Percentiles rank a stretch among this genome's conserved stretches.
These are phyloP conservation scores for Suhomyces sp. DNA, from an alignment of 805 yeast species.

Conservation along the genomic window DNA sequence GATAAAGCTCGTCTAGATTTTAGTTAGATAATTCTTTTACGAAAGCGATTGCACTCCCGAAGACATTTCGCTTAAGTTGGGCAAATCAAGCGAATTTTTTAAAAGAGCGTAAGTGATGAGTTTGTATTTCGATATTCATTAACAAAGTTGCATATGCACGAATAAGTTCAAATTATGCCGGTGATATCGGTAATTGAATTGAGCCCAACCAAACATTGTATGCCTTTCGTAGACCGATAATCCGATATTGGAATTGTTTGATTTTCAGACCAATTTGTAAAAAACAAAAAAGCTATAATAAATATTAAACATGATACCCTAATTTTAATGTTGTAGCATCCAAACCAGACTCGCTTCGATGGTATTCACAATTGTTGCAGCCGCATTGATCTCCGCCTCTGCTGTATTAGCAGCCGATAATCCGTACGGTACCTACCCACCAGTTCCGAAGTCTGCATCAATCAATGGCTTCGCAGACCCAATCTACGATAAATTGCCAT, in stretches of 20 bases:
- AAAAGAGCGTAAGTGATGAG: not conserved
- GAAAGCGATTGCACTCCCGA: not conserved
- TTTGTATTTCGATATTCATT: not conserved
- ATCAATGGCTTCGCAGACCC: conserved; percentile 48
- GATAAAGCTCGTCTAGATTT: not conserved
- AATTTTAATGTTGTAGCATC: not conserved
- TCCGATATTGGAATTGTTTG: not conserved
- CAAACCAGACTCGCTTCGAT: not conserved
- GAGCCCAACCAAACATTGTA: not conserved
- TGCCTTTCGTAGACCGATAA: not conserved
- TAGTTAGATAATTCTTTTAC: not conserved
- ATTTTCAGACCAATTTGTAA: not conserved
- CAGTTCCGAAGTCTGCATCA: conserved; percentile 45
- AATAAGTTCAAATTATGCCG: not conserved
- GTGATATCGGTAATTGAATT: not conserved
- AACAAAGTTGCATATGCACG: not conserved
- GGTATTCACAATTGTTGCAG: not conserved
- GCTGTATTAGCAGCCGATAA: conserved; percentile 3
- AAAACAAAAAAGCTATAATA: not conserved
- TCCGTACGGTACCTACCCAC: conserved; percentile 39
- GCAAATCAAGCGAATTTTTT: not conserved
- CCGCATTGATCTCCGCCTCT: not conserved
- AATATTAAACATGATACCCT: not conserved
- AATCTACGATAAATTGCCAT: conserved; percentile 13
- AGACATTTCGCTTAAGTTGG: not conserved